Evolutionary conservation across 1,139 yeast genomes (phyloP), one percentile per base, ranked within the genome.

Genomic region (Barnettozyma hawaiiensis): DNA sequence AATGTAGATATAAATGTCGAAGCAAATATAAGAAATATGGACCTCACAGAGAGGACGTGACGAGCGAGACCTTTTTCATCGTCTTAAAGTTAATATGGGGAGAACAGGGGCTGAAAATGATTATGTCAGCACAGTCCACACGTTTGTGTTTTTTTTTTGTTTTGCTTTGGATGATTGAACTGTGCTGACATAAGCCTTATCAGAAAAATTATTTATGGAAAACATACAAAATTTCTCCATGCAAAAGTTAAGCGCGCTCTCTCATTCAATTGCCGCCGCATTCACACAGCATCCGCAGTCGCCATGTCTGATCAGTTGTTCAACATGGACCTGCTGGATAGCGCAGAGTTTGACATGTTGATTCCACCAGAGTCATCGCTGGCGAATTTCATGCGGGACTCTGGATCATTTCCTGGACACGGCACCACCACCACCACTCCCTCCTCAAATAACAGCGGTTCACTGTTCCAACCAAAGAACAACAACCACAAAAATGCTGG

Each of bases 331-430:
- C 35, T 44, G 20, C 28, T 52, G 16, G 37, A 35, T 22, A 31
- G 54, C 52, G 19, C 55, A 54, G 45, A 64, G 54, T 45, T 63
- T 58, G 45, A 63, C 58, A 50, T 54, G 50, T 35, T 68, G 51
- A 50, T 62, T 51, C 52, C 57, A 46, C 48, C 57, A 9, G 49
- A 48, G 16, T 53, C 50, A 5, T 15, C 42, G 11, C 26, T 43
- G 28, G n/a, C 37, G 40, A 35, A 45, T 55, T 60, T 45, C 46
- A 47, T 53, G 20, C 49, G 52, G 37, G 45, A 47, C 41, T 10
- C 44, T 18, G 21, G 33, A 11, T 18, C 33, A 18, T 31, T 16
- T 31, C n/a, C 43, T 6, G 18, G 33, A 16, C 5, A 5, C 35
- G 8, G 15, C 43, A 1, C 16, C 29, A 26, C n/a, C n/a, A n/a